phyloP scores from a whole-genome alignment of 2,329 filamentous ascomycete species.

The Fusarium brevicatenulatum region DNA sequence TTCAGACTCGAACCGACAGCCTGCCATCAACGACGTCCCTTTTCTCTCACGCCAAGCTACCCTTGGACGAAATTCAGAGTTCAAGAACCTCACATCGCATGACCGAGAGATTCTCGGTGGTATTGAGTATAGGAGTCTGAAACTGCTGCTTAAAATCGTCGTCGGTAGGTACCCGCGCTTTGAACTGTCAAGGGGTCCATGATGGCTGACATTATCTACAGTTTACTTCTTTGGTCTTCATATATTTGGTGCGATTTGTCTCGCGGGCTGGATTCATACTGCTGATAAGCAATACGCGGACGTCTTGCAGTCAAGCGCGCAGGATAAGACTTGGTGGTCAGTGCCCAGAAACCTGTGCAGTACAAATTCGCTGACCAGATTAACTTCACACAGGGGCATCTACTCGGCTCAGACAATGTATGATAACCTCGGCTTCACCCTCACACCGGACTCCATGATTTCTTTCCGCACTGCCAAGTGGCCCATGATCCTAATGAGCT shows the following conservation, averaged over 20 bases:
- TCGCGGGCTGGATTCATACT: constrained; percentile 59
- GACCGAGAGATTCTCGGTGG: constrained; percentile 58
- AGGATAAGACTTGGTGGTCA: constrained; percentile 60
- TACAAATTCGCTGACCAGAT: fast-evolving
- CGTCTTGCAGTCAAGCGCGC: constrained; percentile 50
- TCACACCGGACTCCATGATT: constrained; percentile 65
- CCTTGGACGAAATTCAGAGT: constrained; percentile 52
- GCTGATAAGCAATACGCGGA: constrained; percentile 52
- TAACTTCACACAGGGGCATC: constrained; percentile 51
- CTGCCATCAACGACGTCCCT: background rate
- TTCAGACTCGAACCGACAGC: background rate
- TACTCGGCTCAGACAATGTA: constrained; percentile 62
- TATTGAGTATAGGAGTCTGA: constrained; percentile 61
- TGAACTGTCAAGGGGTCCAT: fast-evolving
- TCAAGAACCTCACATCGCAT: constrained; percentile 53
- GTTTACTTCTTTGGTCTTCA: constrained; percentile 59
- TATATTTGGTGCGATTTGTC: constrained; percentile 57
- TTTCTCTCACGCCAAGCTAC: constrained; percentile 10
- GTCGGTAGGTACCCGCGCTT: constrained; percentile 41
- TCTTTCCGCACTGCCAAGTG: constrained; percentile 56
- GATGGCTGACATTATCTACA: background rate
- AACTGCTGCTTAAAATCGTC: constrained; percentile 58
- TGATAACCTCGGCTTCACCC: constrained; percentile 60
- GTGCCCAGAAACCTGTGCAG: background rate
- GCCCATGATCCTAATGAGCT: constrained; percentile 58